A percentile compares a stretch with the other conserved stretches of the same genome.
Evolutionary conservation across 2,329 filamentous ascomycete genomes (phyloP).

Genomic region (Ceratocystis cacaofunesta): DNA sequence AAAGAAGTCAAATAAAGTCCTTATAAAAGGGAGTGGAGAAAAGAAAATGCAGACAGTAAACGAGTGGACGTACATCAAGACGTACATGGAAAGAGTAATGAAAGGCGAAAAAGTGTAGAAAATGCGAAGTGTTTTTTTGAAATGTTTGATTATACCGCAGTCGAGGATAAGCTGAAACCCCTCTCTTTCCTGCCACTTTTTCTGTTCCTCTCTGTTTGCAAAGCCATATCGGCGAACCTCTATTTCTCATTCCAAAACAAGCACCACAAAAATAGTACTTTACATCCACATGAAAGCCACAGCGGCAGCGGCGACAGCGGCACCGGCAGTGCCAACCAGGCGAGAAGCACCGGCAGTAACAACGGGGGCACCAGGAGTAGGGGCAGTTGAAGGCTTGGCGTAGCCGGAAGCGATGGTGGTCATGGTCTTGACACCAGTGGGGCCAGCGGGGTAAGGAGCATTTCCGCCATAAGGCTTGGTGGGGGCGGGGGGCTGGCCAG

Average conservation of each 20-base stretch:
- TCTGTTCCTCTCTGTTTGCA: constrained; percentile 1
- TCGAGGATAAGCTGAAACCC: constrained; percentile 4
- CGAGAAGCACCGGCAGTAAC: constrained; percentile 15
- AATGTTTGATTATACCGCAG: constrained; percentile 1
- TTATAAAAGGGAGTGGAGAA: constrained; percentile 3
- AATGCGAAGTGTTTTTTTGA: background rate
- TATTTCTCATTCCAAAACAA: constrained; percentile 1
- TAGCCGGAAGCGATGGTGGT: constrained; percentile 4
- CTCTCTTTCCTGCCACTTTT: background rate
- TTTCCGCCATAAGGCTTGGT: constrained; percentile 1
- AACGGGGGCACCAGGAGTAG: background rate
- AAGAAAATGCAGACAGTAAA: constrained; percentile 8
- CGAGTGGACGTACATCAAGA: background rate
- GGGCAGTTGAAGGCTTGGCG: constrained; percentile 2
- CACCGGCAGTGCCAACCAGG: constrained; percentile 13
- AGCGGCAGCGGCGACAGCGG: constrained; percentile 13
- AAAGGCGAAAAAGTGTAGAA: background rate
- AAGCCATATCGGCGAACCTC: background rate
- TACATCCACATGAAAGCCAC: constrained; percentile 17
- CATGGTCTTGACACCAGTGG: constrained; percentile 4
- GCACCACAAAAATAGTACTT: constrained; percentile 8
- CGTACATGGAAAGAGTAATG: background rate
- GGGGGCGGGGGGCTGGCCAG: background rate
- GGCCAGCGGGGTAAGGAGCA: background rate
- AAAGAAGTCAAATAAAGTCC: background rate